A percentile compares a stretch with the other conserved stretches of the same genome.
Conservation (phyloP, 2,329 filamentous ascomycete species). For the Macrophomina phaseolina region DNA sequence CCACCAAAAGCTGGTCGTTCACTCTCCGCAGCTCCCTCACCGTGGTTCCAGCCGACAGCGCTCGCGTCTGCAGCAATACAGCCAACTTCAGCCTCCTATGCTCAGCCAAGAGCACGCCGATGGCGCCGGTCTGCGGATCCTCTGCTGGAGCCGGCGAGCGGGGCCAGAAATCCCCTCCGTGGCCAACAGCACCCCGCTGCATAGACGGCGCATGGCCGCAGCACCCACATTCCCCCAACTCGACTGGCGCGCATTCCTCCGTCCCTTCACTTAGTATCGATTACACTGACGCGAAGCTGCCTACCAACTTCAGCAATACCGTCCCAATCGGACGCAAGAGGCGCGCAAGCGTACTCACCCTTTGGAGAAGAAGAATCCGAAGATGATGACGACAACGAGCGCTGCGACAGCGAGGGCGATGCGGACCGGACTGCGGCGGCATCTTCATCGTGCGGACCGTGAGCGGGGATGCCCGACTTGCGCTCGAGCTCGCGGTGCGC, state of each 20-base stretch:
- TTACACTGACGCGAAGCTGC: neutral
- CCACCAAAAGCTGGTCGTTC: neutral
- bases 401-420: neutral
- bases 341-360: neutral
- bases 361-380: conserved; percentile 9
- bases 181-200: neutral
- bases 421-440: neutral
- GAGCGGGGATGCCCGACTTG: neutral
- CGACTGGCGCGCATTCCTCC: neutral
- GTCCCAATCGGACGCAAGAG: neutral
- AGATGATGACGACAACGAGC: neutral
- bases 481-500: conserved; percentile 12
- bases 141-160: neutral
- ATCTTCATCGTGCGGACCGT: conserved; percentile 10
- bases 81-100: neutral
- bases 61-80: neutral
- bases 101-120: neutral
- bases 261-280: neutral
- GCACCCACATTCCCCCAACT: neutral
- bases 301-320: neutral
- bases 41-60: neutral
- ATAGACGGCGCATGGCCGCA: neutral
- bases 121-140: neutral
- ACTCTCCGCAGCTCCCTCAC: neutral
- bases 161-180: neutral